A percentile compares a stretch with the other conserved stretches of the same genome.
Evolutionary conservation across 2,329 filamentous ascomycete species (phyloP).

Genomic region (Trichoderma harzianum): DNA sequence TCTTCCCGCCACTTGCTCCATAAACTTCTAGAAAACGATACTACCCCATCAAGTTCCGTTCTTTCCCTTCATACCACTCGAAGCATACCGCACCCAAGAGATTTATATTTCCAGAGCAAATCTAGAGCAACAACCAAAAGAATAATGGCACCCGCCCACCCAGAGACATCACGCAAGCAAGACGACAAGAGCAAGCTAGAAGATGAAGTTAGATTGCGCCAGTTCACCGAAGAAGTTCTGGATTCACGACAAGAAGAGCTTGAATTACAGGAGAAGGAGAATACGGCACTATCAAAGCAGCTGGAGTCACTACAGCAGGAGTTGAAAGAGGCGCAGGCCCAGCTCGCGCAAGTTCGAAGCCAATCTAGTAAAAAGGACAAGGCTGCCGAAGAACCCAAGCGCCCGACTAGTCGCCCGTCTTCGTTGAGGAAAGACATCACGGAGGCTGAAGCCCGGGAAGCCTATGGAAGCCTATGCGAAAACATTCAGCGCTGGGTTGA

Average conservation of each 20-base stretch:
- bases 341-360: slow-evolving; percentile 31
- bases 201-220: slow-evolving; percentile 33
- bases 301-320: slow-evolving; percentile 32
- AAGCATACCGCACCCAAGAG: neutral
- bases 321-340: slow-evolving; percentile 29
- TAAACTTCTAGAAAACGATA: slow-evolving; percentile 10
- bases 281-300: slow-evolving; percentile 27
- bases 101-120: neutral
- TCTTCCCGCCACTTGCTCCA: neutral
- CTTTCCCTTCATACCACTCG: neutral
- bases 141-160: neutral
- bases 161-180: neutral
- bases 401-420: slow-evolving; percentile 34
- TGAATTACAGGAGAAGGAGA: slow-evolving; percentile 31
- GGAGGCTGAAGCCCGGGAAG: slow-evolving; percentile 35
- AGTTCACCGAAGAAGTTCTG: slow-evolving; percentile 36
- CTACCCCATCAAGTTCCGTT: neutral
- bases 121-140: neutral
- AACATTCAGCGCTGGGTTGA: slow-evolving; percentile 38
- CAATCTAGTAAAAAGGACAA: slow-evolving; percentile 28
- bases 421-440: slow-evolving; percentile 35
- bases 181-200: slow-evolving; percentile 27
- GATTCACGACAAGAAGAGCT: slow-evolving; percentile 37
- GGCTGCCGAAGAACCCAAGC: slow-evolving; percentile 30
- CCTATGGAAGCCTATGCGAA: slow-evolving; percentile 32